Conservation (phyloP, 2,329 filamentous ascomycete species). For the Camillea tinctor region DNA sequence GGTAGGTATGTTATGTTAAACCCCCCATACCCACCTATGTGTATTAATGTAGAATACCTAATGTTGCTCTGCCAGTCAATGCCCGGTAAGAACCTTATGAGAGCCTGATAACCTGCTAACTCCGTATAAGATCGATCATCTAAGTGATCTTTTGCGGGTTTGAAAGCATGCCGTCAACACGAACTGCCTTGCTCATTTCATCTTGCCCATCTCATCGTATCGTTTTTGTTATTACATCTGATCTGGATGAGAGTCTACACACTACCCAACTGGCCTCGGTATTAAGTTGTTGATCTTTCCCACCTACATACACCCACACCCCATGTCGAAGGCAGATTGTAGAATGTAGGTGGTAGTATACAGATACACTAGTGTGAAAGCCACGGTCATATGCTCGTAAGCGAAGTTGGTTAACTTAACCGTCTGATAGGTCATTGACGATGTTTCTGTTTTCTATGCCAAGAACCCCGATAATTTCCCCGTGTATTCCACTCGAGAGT, state of each 20-base stretch:
- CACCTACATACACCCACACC: too few relatives aligned
- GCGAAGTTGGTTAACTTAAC: constrained; percentile 44
- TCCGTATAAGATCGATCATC: neutral
- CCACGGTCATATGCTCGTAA: constrained; percentile 45
- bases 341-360: neutral
- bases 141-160: neutral
- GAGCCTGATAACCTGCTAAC: neutral
- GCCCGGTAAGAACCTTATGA: neutral
- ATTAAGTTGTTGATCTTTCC: neutral
- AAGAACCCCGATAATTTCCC: constrained; percentile 49
- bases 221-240: neutral
- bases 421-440: constrained; percentile 40
- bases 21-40: too few relatives aligned
- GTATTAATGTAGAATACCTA: too few relatives aligned
- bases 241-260: too few relatives aligned
- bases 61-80: neutral
- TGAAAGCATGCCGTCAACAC: neutral
- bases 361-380: neutral
- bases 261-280: neutral
- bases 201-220: too few relatives aligned
- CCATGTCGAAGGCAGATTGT: neutral
- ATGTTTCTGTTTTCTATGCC: constrained; percentile 43
- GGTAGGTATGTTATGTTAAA: too few relatives aligned
- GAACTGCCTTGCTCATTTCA: too few relatives aligned
- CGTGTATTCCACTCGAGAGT: constrained; percentile 41